These are phyloP conservation scores for Phialophora verrucosa DNA, from an alignment of 2,329 filamentous ascomycete species.

Conservation along the genomic window DNA sequence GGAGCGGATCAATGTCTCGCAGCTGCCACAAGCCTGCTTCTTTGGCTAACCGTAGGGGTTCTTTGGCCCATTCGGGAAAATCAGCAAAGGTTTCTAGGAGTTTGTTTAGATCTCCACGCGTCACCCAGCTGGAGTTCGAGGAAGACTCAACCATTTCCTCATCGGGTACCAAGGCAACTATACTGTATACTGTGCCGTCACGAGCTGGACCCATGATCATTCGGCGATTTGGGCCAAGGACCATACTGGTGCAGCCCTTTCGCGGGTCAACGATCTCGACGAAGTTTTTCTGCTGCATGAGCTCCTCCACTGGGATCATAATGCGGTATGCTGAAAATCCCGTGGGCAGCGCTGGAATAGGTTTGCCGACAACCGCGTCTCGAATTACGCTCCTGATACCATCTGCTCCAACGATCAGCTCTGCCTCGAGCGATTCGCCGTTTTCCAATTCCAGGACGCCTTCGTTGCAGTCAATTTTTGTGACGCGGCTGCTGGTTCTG, in stretches of 20 bases:
- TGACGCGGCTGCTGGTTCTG: background rate
- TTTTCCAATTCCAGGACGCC: background rate
- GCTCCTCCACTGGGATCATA: background rate
- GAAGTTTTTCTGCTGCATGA: background rate
- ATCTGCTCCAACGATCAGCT: background rate
- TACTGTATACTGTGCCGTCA: background rate
- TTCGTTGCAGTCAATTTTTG: background rate
- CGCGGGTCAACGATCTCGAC: background rate
- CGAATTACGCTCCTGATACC: background rate
- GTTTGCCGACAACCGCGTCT: background rate
- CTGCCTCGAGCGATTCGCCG: background rate
- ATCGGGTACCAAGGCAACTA: background rate
- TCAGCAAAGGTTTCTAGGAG: background rate
- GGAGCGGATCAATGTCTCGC: slow-evolving; percentile 33
- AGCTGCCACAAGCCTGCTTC: background rate
- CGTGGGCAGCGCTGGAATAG: background rate
- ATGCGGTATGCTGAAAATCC: background rate
- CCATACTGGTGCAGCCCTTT: background rate
- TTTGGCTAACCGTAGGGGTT: background rate
- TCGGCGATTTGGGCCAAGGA: background rate
- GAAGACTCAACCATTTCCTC: background rate
- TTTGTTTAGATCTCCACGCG: background rate
- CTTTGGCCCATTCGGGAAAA: background rate
- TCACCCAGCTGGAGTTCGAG: background rate
- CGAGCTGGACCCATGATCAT: background rate